A percentile compares a stretch with the other conserved stretches of the same genome.
phyloP scores from a whole-genome alignment of 305 asterid genomes.

The Plantago lanceolata region DNA sequence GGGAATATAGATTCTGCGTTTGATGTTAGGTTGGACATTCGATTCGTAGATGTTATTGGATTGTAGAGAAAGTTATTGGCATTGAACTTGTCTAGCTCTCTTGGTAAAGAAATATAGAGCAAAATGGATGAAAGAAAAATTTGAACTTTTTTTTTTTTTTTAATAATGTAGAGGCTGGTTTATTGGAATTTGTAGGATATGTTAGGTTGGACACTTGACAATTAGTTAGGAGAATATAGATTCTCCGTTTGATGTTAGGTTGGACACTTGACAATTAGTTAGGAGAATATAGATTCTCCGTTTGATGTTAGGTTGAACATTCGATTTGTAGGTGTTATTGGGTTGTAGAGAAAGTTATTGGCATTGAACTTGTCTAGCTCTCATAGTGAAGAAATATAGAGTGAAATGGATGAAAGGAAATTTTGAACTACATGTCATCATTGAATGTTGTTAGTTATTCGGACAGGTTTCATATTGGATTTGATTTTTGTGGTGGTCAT shows the following conservation, averaged over 20 bases:
- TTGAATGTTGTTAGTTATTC: neutral
- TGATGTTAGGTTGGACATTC: too few relatives aligned
- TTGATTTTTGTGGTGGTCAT: neutral
- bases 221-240: too few relatives aligned
- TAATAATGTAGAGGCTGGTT: neutral
- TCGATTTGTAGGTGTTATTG: neutral
- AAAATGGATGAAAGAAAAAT: neutral
- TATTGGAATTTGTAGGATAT: neutral
- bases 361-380: neutral
- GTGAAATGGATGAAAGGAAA: neutral
- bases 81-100: neutral
- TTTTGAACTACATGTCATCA: neutral
- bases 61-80: neutral
- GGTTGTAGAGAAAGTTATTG: neutral
- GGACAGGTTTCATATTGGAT: neutral
- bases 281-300: too few relatives aligned
- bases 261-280: too few relatives aligned
- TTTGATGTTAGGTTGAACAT: too few relatives aligned
- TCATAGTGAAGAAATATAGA: too few relatives aligned
- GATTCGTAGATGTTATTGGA: neutral
- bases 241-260: too few relatives aligned
- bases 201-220: neutral
- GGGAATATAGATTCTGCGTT: too few relatives aligned
- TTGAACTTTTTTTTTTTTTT: too few relatives aligned
- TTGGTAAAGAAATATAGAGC: too few relatives aligned